phyloP scores from a whole-genome alignment of 2,329 filamentous ascomycete genomes.

The Trichoderma sp. region DNA sequence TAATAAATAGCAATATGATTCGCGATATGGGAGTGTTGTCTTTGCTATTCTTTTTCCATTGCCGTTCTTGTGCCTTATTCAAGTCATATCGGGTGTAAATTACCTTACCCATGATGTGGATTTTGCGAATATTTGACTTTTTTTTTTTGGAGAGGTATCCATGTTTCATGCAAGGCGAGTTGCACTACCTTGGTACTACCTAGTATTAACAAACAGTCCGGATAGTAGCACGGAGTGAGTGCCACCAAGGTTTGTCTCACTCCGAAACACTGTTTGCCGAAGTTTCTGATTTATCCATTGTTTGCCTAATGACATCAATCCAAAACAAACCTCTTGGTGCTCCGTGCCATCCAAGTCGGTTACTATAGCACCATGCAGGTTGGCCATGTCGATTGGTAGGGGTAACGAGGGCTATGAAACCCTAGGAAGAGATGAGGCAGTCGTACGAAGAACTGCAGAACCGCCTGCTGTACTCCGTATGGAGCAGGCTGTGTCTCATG shows the following conservation, averaged over 20 bases:
- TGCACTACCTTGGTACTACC: not conserved
- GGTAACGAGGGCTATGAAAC: not conserved
- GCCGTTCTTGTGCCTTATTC: not conserved
- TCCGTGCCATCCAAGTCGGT: not conserved
- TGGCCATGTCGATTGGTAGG: not conserved
- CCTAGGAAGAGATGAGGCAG: not conserved
- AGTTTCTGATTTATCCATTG: not conserved
- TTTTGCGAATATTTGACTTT: not conserved
- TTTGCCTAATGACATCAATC: not conserved
- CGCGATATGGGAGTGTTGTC: not conserved
- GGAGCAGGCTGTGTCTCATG: too few relatives aligned
- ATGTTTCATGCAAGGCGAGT: not conserved
- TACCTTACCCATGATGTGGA: not conserved
- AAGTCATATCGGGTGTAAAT: not conserved
- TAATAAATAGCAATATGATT: slow-evolving; percentile 16
- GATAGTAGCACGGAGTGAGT: not conserved
- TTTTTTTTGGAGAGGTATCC: not conserved
- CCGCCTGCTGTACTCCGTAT: not conserved
- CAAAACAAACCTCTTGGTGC: not conserved
- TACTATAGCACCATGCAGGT: not conserved
- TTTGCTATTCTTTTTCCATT: not conserved
- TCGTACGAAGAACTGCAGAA: too few relatives aligned
- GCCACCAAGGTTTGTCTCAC: not conserved
- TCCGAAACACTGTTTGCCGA: not conserved
- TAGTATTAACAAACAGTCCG: not conserved